Conservation (phyloP, 1,139 yeast species). For the Yamadazyma trypodendri region DNA sequence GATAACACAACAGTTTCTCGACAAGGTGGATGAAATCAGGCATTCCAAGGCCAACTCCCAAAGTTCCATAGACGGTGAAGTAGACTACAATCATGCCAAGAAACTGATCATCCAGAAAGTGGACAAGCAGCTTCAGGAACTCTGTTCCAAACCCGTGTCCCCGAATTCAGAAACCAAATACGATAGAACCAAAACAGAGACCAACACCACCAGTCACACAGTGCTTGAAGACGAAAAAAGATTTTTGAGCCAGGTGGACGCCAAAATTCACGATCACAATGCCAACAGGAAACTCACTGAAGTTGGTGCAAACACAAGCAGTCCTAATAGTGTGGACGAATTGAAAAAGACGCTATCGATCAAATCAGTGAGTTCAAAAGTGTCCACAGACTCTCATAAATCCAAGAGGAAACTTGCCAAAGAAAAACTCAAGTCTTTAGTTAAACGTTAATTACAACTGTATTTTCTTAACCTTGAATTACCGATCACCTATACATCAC, state of each 20-base stretch:
- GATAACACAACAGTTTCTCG: slow-evolving; percentile 16
- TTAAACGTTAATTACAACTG: slow-evolving; percentile 1
- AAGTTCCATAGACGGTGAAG: slow-evolving; percentile 7
- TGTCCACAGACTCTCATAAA: neutral
- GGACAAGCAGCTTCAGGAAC: slow-evolving; percentile 15
- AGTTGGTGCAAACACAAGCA: slow-evolving; percentile 4
- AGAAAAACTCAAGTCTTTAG: slow-evolving; percentile 2
- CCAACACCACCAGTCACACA: neutral
- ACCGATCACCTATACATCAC: no score
- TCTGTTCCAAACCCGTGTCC: slow-evolving; percentile 15
- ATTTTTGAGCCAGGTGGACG: slow-evolving; percentile 11
- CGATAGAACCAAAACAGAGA: neutral
- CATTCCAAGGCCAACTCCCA: slow-evolving; percentile 14
- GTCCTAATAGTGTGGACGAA: slow-evolving; percentile 1
- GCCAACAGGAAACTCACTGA: neutral
- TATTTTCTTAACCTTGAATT: no score
- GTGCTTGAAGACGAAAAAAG: slow-evolving; percentile 9
- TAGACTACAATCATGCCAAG: slow-evolving; percentile 13
- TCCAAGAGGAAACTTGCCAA: slow-evolving; percentile 1
- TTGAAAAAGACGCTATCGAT: slow-evolving; percentile 2
- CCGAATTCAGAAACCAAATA: no score
- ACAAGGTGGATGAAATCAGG: slow-evolving; percentile 17
- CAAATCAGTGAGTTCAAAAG: slow-evolving; percentile 2
- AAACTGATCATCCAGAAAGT: slow-evolving; percentile 15
- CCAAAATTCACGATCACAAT: slow-evolving; percentile 6